These are phyloP conservation scores for Conringia planisiliqua DNA, from an alignment of 345 rosid species.

Conservation along the genomic window DNA sequence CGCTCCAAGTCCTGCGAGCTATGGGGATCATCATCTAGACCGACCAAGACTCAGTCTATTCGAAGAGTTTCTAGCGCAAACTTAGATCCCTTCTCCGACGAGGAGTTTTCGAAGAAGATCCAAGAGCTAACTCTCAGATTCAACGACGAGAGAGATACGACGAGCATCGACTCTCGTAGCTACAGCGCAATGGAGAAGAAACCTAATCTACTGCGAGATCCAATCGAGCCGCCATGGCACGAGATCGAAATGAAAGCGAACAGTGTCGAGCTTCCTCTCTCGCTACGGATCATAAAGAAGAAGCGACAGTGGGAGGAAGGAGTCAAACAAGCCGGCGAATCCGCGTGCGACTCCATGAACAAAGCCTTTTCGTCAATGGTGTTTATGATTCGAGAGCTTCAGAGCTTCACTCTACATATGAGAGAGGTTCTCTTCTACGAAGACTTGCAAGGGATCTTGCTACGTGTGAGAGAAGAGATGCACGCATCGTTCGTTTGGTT, in stretches of 20 bases:
- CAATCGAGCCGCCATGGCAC: constrained; percentile 34
- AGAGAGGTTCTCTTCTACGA: constrained; percentile 61
- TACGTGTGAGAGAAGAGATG: constrained; percentile 72
- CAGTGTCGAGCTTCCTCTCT: constrained; percentile 75
- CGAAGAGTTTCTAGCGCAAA: constrained; percentile 57
- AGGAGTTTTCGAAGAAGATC: constrained; percentile 64
- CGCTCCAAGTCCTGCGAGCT: constrained; percentile 51
- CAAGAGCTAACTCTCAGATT: constrained; percentile 55
- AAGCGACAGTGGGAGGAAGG: constrained; percentile 74
- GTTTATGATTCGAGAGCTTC: constrained; percentile 81
- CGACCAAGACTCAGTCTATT: constrained; percentile 17
- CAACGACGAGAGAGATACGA: constrained; percentile 19
- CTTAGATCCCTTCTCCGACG: constrained; percentile 60
- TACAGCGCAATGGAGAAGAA: constrained; percentile 22
- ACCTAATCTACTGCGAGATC: not conserved
- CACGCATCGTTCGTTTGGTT: constrained; percentile 91
- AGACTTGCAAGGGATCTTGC: constrained; percentile 66
- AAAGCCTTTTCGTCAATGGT: constrained; percentile 95
- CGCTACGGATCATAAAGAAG: constrained; percentile 73
- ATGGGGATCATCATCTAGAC: constrained; percentile 34
- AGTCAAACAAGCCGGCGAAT: constrained; percentile 55
- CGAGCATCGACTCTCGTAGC: not conserved
- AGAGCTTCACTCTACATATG: constrained; percentile 71
- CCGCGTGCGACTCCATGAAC: constrained; percentile 64
- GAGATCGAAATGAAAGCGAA: constrained; percentile 80